phyloP scores from a whole-genome alignment of 441 rosid genomes.

The Syzygium malaccense region DNA sequence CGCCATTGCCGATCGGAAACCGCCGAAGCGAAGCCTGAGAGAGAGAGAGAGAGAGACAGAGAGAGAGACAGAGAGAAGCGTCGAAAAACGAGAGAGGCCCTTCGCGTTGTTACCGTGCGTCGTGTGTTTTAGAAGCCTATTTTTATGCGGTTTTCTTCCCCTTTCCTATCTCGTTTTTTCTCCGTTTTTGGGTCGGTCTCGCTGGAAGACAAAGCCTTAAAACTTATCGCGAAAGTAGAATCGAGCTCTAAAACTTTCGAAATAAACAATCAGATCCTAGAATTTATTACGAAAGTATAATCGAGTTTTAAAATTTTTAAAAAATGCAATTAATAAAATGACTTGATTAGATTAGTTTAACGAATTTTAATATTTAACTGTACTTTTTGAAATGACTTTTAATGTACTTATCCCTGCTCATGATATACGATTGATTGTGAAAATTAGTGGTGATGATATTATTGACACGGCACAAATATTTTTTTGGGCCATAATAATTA shows the following conservation, averaged over 20 bases:
- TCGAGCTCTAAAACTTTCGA: too few species aligned
- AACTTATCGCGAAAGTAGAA: too few species aligned
- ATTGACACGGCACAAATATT: neutral
- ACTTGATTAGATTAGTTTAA: too few species aligned
- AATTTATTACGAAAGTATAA: too few species aligned
- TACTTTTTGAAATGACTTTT: too few species aligned
- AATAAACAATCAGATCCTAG: too few species aligned
- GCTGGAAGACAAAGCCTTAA: too few species aligned
- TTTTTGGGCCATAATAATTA: neutral
- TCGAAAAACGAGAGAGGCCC: too few species aligned
- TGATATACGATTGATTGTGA: neutral
- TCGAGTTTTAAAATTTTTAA: too few species aligned
- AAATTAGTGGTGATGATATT: neutral
- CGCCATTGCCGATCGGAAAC: constrained; percentile 25
- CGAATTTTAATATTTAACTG: too few species aligned
- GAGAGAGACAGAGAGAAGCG: neutral
- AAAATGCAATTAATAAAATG: fast-evolving
- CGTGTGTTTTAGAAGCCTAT: neutral
- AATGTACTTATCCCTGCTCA: neutral
- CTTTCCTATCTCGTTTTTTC: neutral
- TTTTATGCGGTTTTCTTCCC: neutral
- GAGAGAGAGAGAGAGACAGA: neutral
- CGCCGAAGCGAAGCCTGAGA: neutral
- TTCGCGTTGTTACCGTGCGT: neutral
- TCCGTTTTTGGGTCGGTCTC: neutral